These are phyloP conservation scores for Fraxinus xanthoxyloides DNA, from an alignment of 305 asterid species.

Conservation along the genomic window DNA sequence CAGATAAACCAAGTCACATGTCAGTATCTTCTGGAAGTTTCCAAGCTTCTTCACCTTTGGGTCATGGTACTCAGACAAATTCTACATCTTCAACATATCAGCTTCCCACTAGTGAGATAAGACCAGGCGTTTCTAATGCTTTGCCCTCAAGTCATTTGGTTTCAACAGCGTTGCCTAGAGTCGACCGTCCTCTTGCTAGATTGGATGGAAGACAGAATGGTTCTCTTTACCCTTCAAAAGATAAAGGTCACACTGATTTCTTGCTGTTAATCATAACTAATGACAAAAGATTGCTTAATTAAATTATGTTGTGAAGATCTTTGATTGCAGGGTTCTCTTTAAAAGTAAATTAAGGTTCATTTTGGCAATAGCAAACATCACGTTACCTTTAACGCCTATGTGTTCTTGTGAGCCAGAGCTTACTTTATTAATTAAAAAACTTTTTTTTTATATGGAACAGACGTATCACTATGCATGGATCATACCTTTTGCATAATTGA, in stretches of 20 bases:
- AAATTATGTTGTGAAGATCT: background rate
- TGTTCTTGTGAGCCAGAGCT: slow-evolving; percentile 2
- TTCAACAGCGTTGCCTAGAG: slow-evolving; percentile 53
- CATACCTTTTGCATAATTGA: background rate
- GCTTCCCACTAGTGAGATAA: slow-evolving; percentile 89
- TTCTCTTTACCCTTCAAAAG: slow-evolving; percentile 51
- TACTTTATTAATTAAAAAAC: background rate
- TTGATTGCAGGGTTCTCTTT: slow-evolving; percentile 14
- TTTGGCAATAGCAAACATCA: slow-evolving; percentile 4
- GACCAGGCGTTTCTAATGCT: slow-evolving; percentile 54
- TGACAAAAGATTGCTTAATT: slow-evolving; percentile 9
- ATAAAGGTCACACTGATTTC: slow-evolving; percentile 51
- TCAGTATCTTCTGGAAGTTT: slow-evolving; percentile 50
- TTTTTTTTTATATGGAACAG: background rate
- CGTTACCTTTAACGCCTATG: background rate
- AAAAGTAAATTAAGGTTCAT: slow-evolving; percentile 7
- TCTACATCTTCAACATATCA: slow-evolving; percentile 67
- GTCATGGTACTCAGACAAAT: slow-evolving; percentile 42
- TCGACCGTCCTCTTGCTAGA: slow-evolving; percentile 58
- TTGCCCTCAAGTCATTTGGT: slow-evolving; percentile 49
- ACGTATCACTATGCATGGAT: background rate
- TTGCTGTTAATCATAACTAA: slow-evolving; percentile 8
- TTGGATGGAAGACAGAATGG: slow-evolving; percentile 72
- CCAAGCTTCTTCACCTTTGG: slow-evolving; percentile 44
- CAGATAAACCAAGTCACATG: slow-evolving; percentile 54